A percentile compares a stretch with the other conserved stretches of the same genome.
These are phyloP conservation scores for Mychonastes homosphaera DNA, from an alignment of 139 green algal species.

Conservation along the genomic window DNA sequence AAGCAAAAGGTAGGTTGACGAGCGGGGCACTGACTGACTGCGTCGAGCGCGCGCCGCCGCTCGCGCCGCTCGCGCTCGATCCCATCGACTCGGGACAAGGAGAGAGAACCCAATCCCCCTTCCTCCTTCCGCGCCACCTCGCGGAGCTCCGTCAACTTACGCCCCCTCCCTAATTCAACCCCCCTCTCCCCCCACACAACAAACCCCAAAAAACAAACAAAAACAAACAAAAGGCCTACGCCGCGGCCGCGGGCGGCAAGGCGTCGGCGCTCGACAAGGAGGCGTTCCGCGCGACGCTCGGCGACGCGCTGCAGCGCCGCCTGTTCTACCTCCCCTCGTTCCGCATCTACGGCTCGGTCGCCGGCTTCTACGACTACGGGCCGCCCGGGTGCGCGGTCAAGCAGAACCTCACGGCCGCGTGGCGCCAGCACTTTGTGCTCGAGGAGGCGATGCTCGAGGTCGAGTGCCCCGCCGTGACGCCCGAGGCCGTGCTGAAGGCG, in stretches of 20 bases:
- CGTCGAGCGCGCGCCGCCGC: no score
- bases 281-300: slow-evolving; percentile 62
- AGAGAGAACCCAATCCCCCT: no score
- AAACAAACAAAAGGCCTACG: no score
- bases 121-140: no score
- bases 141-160: no score
- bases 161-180: no score
- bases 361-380: slow-evolving; percentile 97
- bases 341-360: slow-evolving; percentile 95
- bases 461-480: slow-evolving; percentile 95
- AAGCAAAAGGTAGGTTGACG: slow-evolving; percentile 67
- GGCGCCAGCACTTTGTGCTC: slow-evolving; percentile 94
- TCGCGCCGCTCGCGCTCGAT: not conserved
- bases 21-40: no score
- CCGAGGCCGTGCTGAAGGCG: slow-evolving; percentile 63
- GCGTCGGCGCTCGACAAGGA: slow-evolving; percentile 56
- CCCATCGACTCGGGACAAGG: not conserved
- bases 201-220: no score
- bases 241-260: no score
- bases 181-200: no score
- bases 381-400: slow-evolving; percentile 95
- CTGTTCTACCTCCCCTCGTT: slow-evolving; percentile 97
- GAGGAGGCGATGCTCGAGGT: slow-evolving; percentile 98
- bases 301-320: slow-evolving; percentile 70
- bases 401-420: slow-evolving; percentile 81